Evolutionary conservation across 306 rosid genomes (phyloP), one percentile per base, ranked within the genome.

Genomic region (Aeschynomene evenia): DNA sequence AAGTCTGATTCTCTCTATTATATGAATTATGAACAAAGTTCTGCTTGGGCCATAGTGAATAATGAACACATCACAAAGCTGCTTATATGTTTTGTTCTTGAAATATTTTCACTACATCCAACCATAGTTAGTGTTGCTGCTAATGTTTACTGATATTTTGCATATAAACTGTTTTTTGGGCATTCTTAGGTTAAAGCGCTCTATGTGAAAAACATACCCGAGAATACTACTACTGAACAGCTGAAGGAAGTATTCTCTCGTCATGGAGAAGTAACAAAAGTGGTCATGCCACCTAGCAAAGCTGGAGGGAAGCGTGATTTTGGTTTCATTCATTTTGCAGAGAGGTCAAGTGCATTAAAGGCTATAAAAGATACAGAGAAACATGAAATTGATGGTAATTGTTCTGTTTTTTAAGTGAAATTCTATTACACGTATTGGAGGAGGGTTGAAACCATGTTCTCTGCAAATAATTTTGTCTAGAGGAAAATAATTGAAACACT

Each of bases 271-370:
- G 97, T 91, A 70, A 91, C 95, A 31, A 95, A 89, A 89, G 97
- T 95, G 72, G 96, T 91, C 63, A 95, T 95, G 99, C 99, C 99
- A 75, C 99, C 97, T 68, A 97, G 99, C 54, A 95, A 85, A 83
- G 80, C 82, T 60, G 92, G 96, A 79, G 96, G 95, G 69, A 95
- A 91, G 78, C 95, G 97, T 1, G 97, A 95, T 81, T 95, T 95
- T 79, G 99, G 97, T 34, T 94, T 94, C 54, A 82, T 94, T 71
- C 99, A 94, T 78, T 94, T 71, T 85, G 96, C 96, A 15, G 99
- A 94, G 83, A 88, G 99, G 84, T 87, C 95, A 57, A 91, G 99
- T 81, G 99, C 99, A 60, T 71, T 94, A 86, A 89, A 88, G 87
- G 99, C 99, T 34, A 76, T 91, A 68, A 88, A 88, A 87, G 99